Conservation (phyloP, 164 flowering plant genomes). For the Vitis rotundifolia region DNA sequence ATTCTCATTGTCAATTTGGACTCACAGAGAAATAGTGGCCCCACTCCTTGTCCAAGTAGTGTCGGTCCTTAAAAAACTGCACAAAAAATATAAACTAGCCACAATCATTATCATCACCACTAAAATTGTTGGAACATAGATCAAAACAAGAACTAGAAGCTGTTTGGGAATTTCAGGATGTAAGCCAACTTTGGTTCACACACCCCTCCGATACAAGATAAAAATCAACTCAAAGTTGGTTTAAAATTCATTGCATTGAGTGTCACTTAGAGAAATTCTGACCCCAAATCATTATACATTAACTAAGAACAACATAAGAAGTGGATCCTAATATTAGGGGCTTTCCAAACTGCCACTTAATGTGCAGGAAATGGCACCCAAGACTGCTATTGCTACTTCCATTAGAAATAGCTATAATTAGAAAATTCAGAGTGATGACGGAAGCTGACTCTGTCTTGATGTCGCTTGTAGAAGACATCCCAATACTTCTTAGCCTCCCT, state of each 20-base stretch:
- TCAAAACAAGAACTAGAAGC: background rate
- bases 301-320: background rate
- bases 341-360: background rate
- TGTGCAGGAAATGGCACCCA: background rate
- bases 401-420: background rate
- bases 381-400: too few species aligned
- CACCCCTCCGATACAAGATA: too few species aligned
- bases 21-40: constrained; percentile 77
- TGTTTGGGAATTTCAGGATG: too few species aligned
- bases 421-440: background rate
- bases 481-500: constrained; percentile 91
- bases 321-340: background rate
- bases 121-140: background rate
- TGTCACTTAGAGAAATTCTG: background rate
- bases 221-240: background rate
- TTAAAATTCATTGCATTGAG: background rate
- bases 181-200: too few species aligned
- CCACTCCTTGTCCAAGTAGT: constrained; percentile 98
- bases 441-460: constrained; percentile 69
- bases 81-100: constrained; percentile 2
- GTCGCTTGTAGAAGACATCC: constrained; percentile 91
- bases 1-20: background rate
- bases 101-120: background rate
- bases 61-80: constrained; percentile 97
- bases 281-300: background rate